Percentiles rank a stretch among this genome's conserved stretches.
These are phyloP conservation scores for Termitomyces titanicus DNA, from an alignment of 768 basidiomycete genomes.

Conservation along the genomic window DNA sequence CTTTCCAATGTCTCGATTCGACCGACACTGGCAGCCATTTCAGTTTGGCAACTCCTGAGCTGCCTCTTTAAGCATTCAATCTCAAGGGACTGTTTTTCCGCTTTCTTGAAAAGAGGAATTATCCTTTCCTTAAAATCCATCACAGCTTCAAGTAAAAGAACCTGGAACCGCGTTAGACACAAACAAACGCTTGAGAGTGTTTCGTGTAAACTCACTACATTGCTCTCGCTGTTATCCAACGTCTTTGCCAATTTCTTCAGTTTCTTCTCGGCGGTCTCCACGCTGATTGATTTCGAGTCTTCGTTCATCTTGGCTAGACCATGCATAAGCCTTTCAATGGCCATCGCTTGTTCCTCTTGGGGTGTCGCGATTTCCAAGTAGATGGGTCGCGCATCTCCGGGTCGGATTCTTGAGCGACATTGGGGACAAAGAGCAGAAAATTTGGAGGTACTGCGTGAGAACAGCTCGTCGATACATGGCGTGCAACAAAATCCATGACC, in stretches of 20 bases:
- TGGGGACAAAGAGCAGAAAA: conserved; percentile 11
- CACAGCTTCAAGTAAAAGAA: conserved; percentile 29
- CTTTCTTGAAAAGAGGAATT: conserved; percentile 30
- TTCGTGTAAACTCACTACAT: conserved; percentile 24
- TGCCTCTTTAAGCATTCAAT: conserved; percentile 21
- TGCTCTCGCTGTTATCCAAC: conserved; percentile 19
- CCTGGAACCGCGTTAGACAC: conserved; percentile 17
- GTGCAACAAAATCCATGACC: conserved; percentile 39
- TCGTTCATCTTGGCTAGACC: conserved; percentile 31
- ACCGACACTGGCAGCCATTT: conserved; percentile 1
- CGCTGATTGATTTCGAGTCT: conserved; percentile 29
- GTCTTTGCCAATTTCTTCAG: conserved; percentile 25
- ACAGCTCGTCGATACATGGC: conserved; percentile 25
- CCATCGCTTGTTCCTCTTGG: conserved; percentile 24
- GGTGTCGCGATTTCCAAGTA: conserved; percentile 23
- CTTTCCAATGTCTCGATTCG: conserved; percentile 11
- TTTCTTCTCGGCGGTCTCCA: conserved; percentile 32
- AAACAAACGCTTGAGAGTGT: neutral
- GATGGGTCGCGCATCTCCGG: conserved; percentile 13
- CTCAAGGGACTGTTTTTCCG: conserved; percentile 26
- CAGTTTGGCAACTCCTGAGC: conserved; percentile 7
- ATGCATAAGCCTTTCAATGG: conserved; percentile 25
- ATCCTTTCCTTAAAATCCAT: conserved; percentile 39
- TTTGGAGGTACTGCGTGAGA: conserved; percentile 11
- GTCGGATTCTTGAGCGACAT: conserved; percentile 16